Percentiles rank a stretch among this genome's conserved stretches.
Conservation (phyloP, 1,284 basidiomycete species). For the Apiotrichum montevideense region DNA sequence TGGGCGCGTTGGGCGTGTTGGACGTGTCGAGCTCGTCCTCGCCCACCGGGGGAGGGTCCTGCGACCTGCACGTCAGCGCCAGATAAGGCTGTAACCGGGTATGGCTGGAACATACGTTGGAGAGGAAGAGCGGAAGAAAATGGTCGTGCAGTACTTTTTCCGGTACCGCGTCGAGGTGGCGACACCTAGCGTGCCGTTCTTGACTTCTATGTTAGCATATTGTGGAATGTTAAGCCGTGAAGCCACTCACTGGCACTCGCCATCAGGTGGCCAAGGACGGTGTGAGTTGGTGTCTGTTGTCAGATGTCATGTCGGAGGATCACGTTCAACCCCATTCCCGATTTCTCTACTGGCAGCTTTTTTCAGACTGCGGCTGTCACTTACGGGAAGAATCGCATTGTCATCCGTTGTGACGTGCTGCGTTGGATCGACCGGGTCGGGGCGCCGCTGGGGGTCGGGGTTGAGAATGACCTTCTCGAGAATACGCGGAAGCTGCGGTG, state of each 20-base stretch:
- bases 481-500: conserved; percentile 80
- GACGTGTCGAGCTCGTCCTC: not conserved
- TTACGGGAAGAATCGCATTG: conserved; percentile 70
- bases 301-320: not conserved
- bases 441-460: conserved; percentile 46
- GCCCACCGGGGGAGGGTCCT: not conserved
- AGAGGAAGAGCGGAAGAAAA: conserved; percentile 50
- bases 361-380: not conserved
- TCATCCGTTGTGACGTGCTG: conserved; percentile 60
- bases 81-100: not conserved
- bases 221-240: no score
- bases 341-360: no score
- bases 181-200: conserved; percentile 87
- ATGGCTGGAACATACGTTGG: not conserved
- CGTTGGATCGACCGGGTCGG: conserved; percentile 19
- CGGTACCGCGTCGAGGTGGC: conserved; percentile 88
- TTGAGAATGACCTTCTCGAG: conserved; percentile 79
- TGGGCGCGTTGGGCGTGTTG: not conserved
- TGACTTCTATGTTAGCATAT: conserved; percentile 57
- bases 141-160: conserved; percentile 74
- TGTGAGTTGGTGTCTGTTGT: conserved; percentile 72
- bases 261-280: conserved; percentile 89
- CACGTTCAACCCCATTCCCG: no score
- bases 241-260: conserved; percentile 49
- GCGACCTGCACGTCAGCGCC: not conserved